These are phyloP conservation scores for Phoma herbarum DNA, from an alignment of 2,329 filamentous ascomycete genomes.

Conservation along the genomic window DNA sequence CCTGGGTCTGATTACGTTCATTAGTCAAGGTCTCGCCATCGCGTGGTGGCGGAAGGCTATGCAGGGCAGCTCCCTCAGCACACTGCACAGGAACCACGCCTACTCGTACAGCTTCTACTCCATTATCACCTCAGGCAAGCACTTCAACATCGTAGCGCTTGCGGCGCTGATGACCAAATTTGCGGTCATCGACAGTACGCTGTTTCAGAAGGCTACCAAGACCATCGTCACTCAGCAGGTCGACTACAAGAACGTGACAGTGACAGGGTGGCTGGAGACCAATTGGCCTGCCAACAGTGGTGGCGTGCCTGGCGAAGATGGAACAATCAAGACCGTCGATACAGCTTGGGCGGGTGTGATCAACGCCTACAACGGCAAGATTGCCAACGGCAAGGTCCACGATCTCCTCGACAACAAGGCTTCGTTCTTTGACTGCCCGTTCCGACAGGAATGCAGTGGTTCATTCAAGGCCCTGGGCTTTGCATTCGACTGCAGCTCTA, in stretches of 20 bases:
- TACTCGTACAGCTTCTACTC: constrained; percentile 39
- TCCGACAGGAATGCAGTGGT: constrained; percentile 32
- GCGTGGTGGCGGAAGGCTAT: constrained; percentile 40
- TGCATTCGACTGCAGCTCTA: constrained; percentile 28
- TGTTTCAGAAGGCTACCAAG: constrained; percentile 37
- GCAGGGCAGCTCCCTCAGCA: constrained; percentile 30
- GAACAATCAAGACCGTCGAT: constrained; percentile 32
- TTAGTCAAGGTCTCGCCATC: constrained; percentile 37
- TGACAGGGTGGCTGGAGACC: constrained; percentile 34
- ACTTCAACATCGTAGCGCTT: constrained; percentile 38
- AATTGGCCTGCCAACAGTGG: constrained; percentile 28
- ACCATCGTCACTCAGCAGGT: constrained; percentile 30
- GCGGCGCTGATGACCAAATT: constrained; percentile 40
- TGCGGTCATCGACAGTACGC: constrained; percentile 35
- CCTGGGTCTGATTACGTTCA: constrained; percentile 32
- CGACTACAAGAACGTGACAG: constrained; percentile 29
- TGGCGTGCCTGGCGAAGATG: constrained; percentile 32
- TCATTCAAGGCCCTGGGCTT: constrained; percentile 29
- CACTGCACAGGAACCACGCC: constrained; percentile 34
- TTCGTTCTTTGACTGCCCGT: constrained; percentile 35
- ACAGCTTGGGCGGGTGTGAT: constrained; percentile 30
- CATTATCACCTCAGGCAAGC: constrained; percentile 30
- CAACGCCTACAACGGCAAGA: constrained; percentile 33
- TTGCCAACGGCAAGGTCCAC: constrained; percentile 37
- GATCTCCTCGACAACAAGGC: constrained; percentile 22